These are phyloP conservation scores for Aegle marmelos DNA, from an alignment of 345 rosid genomes.

Conservation along the genomic window DNA sequence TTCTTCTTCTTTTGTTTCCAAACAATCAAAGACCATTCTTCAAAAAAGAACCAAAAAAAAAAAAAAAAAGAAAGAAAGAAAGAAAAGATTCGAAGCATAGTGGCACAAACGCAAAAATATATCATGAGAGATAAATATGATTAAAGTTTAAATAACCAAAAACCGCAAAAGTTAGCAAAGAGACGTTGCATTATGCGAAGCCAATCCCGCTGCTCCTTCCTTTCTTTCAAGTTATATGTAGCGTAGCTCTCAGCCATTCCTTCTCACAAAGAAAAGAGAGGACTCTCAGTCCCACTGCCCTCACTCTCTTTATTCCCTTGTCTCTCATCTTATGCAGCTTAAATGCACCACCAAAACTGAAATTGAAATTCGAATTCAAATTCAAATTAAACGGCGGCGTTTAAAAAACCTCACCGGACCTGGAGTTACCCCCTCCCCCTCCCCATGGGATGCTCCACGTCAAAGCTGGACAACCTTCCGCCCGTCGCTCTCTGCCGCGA, in stretches of 20 bases:
- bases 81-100: background rate
- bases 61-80: no score
- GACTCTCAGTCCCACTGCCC: background rate
- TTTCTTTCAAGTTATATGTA: background rate
- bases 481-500: conserved; percentile 58
- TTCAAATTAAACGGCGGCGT: no score
- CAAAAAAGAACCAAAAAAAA: no score
- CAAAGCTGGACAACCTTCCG: conserved; percentile 53
- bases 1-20: no score
- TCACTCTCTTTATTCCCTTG: background rate
- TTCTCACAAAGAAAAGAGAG: no score
- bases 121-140: no score
- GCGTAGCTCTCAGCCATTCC: no score
- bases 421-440: background rate
- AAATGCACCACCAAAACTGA: background rate
- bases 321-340: conserved; percentile 5
- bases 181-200: conserved; percentile 8
- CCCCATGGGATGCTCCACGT: conserved; percentile 51
- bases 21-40: no score
- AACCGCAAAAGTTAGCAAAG: background rate
- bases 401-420: background rate
- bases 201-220: conserved; percentile 1
- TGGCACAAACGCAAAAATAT: background rate
- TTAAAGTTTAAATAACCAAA: no score
- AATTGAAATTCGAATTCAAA: background rate